phyloP scores from a whole-genome alignment of 1,284 basidiomycete species.

The Agaricales sp. region DNA sequence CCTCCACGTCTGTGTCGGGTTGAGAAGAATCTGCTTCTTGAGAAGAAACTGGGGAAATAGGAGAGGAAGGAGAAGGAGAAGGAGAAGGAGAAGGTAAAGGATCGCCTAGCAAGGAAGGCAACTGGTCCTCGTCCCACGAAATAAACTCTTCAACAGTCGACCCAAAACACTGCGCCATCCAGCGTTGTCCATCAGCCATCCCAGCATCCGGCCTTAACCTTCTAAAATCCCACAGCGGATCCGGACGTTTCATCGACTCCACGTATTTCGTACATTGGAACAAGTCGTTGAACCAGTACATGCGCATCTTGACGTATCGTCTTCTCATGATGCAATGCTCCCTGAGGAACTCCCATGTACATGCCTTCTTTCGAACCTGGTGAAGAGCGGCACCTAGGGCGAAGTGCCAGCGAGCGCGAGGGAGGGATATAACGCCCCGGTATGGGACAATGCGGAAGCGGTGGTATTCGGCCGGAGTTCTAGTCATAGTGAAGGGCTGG shows the following conservation, averaged over 20 bases:
- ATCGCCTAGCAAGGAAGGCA: background rate
- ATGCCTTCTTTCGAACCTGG: background rate
- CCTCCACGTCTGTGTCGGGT: too few species aligned
- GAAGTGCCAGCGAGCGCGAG: background rate
- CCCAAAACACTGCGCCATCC: background rate
- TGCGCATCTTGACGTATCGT: background rate
- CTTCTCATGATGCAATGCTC: conserved; percentile 1
- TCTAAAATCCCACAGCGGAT: background rate
- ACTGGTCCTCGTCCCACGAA: background rate
- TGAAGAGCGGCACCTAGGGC: background rate
- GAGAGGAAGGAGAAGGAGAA: too few species aligned
- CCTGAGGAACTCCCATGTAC: background rate
- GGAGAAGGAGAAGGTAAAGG: background rate
- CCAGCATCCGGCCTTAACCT: background rate
- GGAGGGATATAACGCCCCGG: background rate
- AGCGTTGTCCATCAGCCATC: background rate
- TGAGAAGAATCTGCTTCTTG: too few species aligned
- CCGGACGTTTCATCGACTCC: background rate
- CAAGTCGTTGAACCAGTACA: background rate
- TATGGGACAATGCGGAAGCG: background rate
- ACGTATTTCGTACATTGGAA: background rate
- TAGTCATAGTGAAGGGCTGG: background rate
- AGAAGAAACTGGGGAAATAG: too few species aligned
- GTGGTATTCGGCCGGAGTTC: background rate
- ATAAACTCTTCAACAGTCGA: background rate